Base-by-base conservation (phyloP, 345 rosid genomes). In the Gossypium ekmanianum region DNA sequence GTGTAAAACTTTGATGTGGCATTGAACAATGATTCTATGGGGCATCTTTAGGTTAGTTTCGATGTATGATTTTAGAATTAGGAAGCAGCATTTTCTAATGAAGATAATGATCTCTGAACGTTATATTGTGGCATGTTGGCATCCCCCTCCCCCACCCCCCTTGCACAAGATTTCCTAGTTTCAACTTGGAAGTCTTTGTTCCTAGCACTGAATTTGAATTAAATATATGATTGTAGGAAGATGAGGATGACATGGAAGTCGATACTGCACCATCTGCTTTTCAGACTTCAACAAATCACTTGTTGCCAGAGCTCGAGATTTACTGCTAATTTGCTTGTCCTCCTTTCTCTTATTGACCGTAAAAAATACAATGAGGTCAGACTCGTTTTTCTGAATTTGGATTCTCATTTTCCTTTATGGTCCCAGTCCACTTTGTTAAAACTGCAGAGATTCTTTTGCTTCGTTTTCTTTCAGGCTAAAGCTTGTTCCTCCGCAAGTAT, bases 401-500 rank as follows among this genome's bases (percentile, higher is more conserved):
- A 11, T 10, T 69, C n/a, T 41, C 45, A 29, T 12, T 20, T 71
- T 34, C 43, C 48, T 52, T 44, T n/a, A 39, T 11, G 54, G 61
- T 29, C 61, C 11, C 17, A 77, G 64, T 41, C 48, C 34, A 50
- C 47, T 20, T n/a, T 51, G 44, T 56, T 66, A 29, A 67, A 54
- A 27, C 50, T 22, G 26, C 18, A 6, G 57, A 18, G 29, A 7
- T 34, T 29, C 26, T 9, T 17, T 78, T 68, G 9, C 69, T 62
- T 24, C 44, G n/a, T 11, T 20, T 43, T 77, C 16, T 83, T 56
- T 74, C 73, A 92, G 98, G 97, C 97, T 47, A 94, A 94, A 88
- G 91, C 87, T 81, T 94, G 97, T 83, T 87, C 97, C 59, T 81
- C 94, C 0, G 91, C 91, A 9, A 90, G 97, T 83, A 86, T 94